These are phyloP conservation scores for Keithomyces neogunnii DNA, from an alignment of 2,329 filamentous ascomycete genomes.

Conservation along the genomic window DNA sequence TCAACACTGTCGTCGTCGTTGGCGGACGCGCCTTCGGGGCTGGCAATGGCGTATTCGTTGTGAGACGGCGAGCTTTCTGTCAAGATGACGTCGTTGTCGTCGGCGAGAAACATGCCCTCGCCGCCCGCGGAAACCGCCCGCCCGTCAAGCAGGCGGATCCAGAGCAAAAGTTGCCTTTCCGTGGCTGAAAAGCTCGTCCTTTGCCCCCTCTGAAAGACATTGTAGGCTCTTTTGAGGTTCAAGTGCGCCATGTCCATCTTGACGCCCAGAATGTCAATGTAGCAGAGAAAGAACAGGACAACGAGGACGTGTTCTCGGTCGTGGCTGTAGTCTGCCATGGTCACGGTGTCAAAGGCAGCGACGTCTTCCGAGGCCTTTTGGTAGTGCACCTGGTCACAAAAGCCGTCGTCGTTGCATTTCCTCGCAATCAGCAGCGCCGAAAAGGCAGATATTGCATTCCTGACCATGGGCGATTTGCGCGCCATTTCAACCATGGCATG, in stretches of 20 bases:
- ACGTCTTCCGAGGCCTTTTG: slow-evolving; percentile 27
- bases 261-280: slow-evolving; percentile 39
- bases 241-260: slow-evolving; percentile 36
- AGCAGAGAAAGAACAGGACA: slow-evolving; percentile 44
- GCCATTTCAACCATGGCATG: slow-evolving; percentile 40
- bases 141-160: slow-evolving; percentile 47
- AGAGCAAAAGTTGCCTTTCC: slow-evolving; percentile 42
- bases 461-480: slow-evolving; percentile 35
- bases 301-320: slow-evolving; percentile 36
- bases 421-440: slow-evolving; percentile 35
- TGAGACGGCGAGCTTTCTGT: slow-evolving; percentile 32
- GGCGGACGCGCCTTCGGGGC: slow-evolving; percentile 12
- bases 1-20: slow-evolving; percentile 24
- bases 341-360: slow-evolving; percentile 12
- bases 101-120: slow-evolving; percentile 42
- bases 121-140: slow-evolving; percentile 47
- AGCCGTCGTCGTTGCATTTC: slow-evolving; percentile 21
- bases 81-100: slow-evolving; percentile 37
- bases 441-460: slow-evolving; percentile 41
- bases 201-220: slow-evolving; percentile 33
- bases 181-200: slow-evolving; percentile 26
- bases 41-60: slow-evolving; percentile 21
- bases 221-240: slow-evolving; percentile 40
- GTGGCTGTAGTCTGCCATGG: slow-evolving; percentile 20
- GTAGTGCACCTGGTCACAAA: slow-evolving; percentile 28